phyloP scores from a whole-genome alignment of 352 stramenopile species.

The Plasmopara viticola region DNA sequence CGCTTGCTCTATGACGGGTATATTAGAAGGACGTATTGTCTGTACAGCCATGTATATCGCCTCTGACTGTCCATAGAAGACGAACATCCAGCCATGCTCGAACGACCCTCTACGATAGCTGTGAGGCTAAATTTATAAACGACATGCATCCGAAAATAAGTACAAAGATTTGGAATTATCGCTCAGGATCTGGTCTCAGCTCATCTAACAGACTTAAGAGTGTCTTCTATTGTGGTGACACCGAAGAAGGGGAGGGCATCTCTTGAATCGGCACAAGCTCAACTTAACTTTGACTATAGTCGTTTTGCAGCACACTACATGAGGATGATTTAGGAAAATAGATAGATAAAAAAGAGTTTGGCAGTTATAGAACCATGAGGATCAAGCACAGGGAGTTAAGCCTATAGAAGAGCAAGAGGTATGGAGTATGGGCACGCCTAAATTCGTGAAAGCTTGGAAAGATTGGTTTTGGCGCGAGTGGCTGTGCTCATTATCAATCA shows the following conservation, averaged over 20 bases:
- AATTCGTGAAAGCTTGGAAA: too few species aligned
- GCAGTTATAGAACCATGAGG: too few species aligned
- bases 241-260: slow-evolving; percentile 3
- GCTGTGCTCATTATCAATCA: too few species aligned
- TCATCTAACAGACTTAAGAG: slow-evolving; percentile 6
- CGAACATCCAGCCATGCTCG: neutral
- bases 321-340: neutral
- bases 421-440: too few species aligned
- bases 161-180: neutral
- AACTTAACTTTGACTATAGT: slow-evolving; percentile 12
- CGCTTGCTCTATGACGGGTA: too few species aligned
- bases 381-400: too few species aligned
- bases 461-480: too few species aligned
- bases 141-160: neutral
- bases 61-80: neutral
- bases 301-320: slow-evolving; percentile 6
- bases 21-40: neutral
- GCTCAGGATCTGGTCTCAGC: slow-evolving; percentile 7
- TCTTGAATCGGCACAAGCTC: slow-evolving; percentile 2
- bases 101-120: neutral
- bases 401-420: too few species aligned
- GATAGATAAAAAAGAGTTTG: too few species aligned
- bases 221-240: slow-evolving; percentile 10
- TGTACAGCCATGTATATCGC: neutral
- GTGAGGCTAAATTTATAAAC: neutral